A percentile compares a stretch with the other conserved stretches of the same genome.
phyloP scores from a whole-genome alignment of 1,284 basidiomycete species.

The Sanghuangporus sanghuang region DNA sequence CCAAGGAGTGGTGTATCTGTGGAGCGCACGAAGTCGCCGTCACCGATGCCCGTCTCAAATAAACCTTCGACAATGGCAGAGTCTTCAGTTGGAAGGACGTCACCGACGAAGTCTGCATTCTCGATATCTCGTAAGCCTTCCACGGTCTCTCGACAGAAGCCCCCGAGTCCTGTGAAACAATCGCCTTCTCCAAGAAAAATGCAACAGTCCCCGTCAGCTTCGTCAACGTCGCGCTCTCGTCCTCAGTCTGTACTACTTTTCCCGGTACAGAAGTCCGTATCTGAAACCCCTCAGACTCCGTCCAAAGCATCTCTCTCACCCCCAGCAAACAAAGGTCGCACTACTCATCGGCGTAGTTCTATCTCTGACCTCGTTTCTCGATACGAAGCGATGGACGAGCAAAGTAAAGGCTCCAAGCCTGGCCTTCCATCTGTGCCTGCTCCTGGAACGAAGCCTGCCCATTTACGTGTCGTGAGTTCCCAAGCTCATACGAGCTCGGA shows the following conservation, averaged over 20 bases:
- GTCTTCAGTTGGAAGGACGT: not conserved
- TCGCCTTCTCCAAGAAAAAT: conserved; percentile 31
- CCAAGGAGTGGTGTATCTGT: not conserved
- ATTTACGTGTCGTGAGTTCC: conserved; percentile 18
- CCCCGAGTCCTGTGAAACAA: conserved; percentile 23
- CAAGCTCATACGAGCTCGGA: conserved; percentile 1
- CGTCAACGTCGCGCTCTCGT: conserved; percentile 30
- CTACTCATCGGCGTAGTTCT: conserved; percentile 54
- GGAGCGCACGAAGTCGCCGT: not conserved
- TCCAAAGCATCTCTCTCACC: conserved; percentile 36
- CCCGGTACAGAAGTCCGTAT: conserved; percentile 44
- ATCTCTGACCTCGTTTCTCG: conserved; percentile 79
- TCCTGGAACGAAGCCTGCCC: conserved; percentile 14
- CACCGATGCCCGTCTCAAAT: not conserved
- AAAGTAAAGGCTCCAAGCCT: conserved; percentile 19
- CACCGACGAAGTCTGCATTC: not conserved
- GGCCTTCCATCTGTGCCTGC: conserved; percentile 9
- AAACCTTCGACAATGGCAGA: not conserved
- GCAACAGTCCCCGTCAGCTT: conserved; percentile 21
- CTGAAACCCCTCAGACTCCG: conserved; percentile 28
- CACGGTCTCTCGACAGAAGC: conserved; percentile 9
- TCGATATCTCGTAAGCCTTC: conserved; percentile 11
- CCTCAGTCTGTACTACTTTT: conserved; percentile 75
- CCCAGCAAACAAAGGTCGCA: conserved; percentile 31
- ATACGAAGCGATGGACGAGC: conserved; percentile 61